Evolutionary conservation across 2,329 filamentous ascomycete species (phyloP), one percentile per base, ranked within the genome.

Genomic region (Talaromyces sp.): DNA sequence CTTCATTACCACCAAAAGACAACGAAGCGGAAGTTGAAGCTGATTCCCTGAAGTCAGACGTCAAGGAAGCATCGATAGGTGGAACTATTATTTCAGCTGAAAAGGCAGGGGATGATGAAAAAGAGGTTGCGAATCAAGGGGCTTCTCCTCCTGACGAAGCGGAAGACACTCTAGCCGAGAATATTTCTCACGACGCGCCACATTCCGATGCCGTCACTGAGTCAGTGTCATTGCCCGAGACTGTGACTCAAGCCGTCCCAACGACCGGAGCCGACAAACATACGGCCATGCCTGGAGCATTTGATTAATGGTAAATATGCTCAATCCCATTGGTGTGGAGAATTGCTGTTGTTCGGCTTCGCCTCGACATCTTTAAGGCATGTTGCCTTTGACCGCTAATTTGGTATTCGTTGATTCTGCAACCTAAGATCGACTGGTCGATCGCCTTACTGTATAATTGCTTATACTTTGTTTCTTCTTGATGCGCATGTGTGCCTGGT

Each of bases 41-140:
- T 8, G 68, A 67, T 59, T 64, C 66, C 2, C 65, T 68, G 29
- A 31, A 56, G 8, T 65, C 66, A 21, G 60, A 64, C 31, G 55
- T 59, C 55, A 66, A 65, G 46, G 54, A 57, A 26, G 59, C 54
- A 24, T 65, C 66, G 8, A 64, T 66, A 46, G 62, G 61, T 21
- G 63, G 58, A 7, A 66, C 55, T 10, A 54, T 62, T 49, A 58
- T 66, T 32, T 62, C 62, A 19, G 51, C 26, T 32, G 58, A 60
- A 24, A 46, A 46, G 21, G 8, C 3, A 24, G 43, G 9, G 24
- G 19, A 65, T 19, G 53, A 35, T 1, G 26, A 57, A 29, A 56
- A 62, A n/a, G 46, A n/a, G 13, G 8, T 17, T 38, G 6, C n/a
- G 29, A 55, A 55, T 17, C 19, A 55, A 38, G 53, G 14, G 29